A percentile compares a stretch with the other conserved stretches of the same genome.
Evolutionary conservation across 176 grass and related monocot genomes (phyloP).

Genomic region (Panicum miliaceum): DNA sequence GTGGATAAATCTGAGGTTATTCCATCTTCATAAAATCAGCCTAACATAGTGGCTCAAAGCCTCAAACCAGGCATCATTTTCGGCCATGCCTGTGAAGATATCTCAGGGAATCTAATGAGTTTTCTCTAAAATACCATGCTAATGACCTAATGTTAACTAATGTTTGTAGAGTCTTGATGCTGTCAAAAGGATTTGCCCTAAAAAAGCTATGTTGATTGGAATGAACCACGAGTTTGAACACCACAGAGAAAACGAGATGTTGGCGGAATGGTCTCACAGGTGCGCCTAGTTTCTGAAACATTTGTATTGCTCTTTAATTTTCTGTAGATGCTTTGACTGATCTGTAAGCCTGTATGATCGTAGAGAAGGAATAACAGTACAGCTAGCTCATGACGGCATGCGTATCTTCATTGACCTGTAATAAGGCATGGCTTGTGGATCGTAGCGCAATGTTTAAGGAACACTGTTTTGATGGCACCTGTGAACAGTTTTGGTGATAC

Average conservation of each 20-base stretch:
- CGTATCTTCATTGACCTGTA: constrained; percentile 44
- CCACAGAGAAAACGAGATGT: constrained; percentile 65
- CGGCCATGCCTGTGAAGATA: background rate
- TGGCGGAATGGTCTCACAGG: constrained; percentile 73
- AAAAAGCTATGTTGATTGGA: constrained; percentile 74
- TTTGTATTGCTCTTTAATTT: background rate
- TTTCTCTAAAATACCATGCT: background rate
- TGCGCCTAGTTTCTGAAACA: constrained; percentile 13
- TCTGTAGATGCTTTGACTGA: background rate
- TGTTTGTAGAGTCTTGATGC: constrained; percentile 63
- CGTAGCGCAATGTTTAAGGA: background rate
- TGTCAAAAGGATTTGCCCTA: constrained; percentile 84
- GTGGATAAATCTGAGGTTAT: background rate
- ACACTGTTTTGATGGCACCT: background rate
- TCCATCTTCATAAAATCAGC: background rate
- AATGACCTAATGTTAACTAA: background rate
- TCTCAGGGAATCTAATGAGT: background rate
- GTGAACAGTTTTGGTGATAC: background rate
- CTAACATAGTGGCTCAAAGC: background rate
- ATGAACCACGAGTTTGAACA: constrained; percentile 93
- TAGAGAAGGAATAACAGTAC: constrained; percentile 88
- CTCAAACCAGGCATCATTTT: background rate
- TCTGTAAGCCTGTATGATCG: background rate
- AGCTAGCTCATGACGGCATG: constrained; percentile 75
- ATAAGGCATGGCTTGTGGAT: constrained; percentile 15